Evolutionary conservation across 2,329 filamentous ascomycete genomes (phyloP).

Genomic region (Huntiella omanensis): DNA sequence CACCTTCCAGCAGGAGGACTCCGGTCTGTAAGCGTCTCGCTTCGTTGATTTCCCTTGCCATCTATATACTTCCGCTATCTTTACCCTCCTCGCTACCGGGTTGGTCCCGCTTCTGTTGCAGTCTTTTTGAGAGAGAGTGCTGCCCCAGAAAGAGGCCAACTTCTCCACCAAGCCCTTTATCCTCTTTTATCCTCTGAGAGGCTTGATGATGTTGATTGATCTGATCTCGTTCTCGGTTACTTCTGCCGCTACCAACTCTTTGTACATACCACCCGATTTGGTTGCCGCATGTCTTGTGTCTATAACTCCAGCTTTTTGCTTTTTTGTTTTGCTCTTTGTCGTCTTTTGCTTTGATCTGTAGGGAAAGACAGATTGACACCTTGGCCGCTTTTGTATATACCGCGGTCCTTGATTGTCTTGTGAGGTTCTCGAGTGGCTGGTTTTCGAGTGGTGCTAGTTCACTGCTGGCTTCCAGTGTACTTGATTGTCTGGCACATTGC

Average conservation of each 20-base stretch:
- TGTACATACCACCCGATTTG: conserved; percentile 6
- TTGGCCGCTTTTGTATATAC: no score
- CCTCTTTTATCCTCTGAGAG: not conserved
- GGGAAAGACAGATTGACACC: no score
- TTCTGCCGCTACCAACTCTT: not conserved
- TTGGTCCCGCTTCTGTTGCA: no score
- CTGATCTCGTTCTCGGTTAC: not conserved
- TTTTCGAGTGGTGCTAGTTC: no score
- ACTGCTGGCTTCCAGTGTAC: no score
- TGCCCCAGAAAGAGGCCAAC: not conserved
- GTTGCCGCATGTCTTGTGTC: not conserved
- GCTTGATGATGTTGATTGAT: not conserved
- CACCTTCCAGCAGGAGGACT: conserved; percentile 12
- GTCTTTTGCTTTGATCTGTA: conserved; percentile 3
- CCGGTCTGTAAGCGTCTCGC: conserved; percentile 11
- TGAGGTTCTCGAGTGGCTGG: no score
- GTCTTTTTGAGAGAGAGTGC: conserved; percentile 7
- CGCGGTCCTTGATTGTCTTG: no score
- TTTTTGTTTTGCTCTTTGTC: not conserved
- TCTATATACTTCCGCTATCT: no score
- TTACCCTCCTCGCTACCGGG: no score
- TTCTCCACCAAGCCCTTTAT: not conserved
- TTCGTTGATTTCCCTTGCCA: not conserved
- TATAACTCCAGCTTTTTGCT: no score
- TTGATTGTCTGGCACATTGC: no score